Percentiles rank a stretch among this genome's conserved stretches.
Conservation (phyloP, 352 stramenopile genomes). For the Blastocystis hominis region DNA sequence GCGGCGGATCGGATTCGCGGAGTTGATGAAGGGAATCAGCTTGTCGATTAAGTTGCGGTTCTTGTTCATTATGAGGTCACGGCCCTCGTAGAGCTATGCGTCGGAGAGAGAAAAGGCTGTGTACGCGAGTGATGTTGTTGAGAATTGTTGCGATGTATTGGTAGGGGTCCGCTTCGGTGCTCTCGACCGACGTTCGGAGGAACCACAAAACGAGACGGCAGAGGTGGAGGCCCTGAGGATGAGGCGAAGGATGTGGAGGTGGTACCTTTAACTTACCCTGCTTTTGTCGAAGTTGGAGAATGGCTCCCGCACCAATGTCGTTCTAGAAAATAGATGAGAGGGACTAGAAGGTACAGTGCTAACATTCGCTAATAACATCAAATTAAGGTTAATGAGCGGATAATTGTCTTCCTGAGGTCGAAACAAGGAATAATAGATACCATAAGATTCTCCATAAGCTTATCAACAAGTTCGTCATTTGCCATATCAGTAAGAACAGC, state of each 20-base stretch:
- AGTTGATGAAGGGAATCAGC: slow-evolving; percentile 39
- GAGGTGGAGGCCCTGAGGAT: slow-evolving; percentile 12
- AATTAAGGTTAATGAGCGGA: slow-evolving; percentile 16
- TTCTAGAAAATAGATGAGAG: background rate
- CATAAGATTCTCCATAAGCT: slow-evolving; percentile 44
- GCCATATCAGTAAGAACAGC: background rate
- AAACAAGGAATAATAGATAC: background rate
- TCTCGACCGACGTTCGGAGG: slow-evolving; percentile 11
- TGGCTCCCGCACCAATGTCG: slow-evolving; percentile 30
- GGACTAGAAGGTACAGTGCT: background rate
- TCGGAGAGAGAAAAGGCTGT: background rate
- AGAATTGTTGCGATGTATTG: slow-evolving; percentile 17
- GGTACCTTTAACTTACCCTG: slow-evolving; percentile 20
- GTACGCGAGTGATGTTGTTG: slow-evolving; percentile 19
- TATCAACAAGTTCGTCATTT: slow-evolving; percentile 29
- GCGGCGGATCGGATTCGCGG: background rate
- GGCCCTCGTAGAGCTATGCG: slow-evolving; percentile 7
- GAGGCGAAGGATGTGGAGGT: background rate
- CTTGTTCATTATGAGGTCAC: slow-evolving; percentile 38
- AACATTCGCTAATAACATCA: slow-evolving; percentile 33
- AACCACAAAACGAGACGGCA: slow-evolving; percentile 28
- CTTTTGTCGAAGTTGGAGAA: slow-evolving; percentile 10
- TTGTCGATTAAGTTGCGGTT: slow-evolving; percentile 35
- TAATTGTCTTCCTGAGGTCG: background rate
- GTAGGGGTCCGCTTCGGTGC: slow-evolving; percentile 16